Evolutionary conservation across 78 protist genomes (phyloP), one percentile per base, ranked within the genome.

Genomic region (Pigoraptor vietnamica): DNA sequence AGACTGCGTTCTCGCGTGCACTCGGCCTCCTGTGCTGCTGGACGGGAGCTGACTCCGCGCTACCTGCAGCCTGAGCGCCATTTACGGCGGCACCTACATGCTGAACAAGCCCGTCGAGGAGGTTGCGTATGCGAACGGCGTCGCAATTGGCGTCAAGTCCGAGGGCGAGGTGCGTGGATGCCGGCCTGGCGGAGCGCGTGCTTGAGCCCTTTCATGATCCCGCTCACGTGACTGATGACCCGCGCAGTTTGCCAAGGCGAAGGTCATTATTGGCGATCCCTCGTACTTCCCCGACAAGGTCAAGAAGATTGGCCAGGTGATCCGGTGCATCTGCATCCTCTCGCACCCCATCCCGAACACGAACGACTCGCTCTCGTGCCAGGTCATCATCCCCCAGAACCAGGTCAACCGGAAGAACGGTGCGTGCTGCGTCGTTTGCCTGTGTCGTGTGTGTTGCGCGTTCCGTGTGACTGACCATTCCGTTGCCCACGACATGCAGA

Each of bases 41-140:
- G n/a, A n/a, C n/a, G n/a, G n/a, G n/a, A n/a, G n/a, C n/a, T n/a
- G n/a, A n/a, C n/a, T n/a, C n/a, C n/a, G n/a, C n/a, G n/a, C n/a
- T n/a, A n/a, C n/a, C n/a, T 87, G 24, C 34, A 83, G 99, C 33
- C 94, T 99, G 93, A 38, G 96, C 33, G 99, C 99, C 89, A 98
- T 99, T 91, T 98, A 98, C 93, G 99, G 99, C 34, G 99, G 99
- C 56, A 97, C 98, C 29, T 99, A 97, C 93, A 99, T 98, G 99
- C 96, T 99, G 84, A 87, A 94, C 94, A 95, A 92, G 92, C 98
- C 99, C 33, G 92, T 98, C 86, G 98, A 96, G 24, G 95, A 96
- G 91, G 81, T 98, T 37, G 89, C 94, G 33, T 93, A 38, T 89
- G 91, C 96, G 38, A 99, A 96, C 23, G 99, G 99, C 36, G 48